Evolutionary conservation across 129 eudicot genomes (phyloP).

Genomic region (Sambucus nigra): DNA sequence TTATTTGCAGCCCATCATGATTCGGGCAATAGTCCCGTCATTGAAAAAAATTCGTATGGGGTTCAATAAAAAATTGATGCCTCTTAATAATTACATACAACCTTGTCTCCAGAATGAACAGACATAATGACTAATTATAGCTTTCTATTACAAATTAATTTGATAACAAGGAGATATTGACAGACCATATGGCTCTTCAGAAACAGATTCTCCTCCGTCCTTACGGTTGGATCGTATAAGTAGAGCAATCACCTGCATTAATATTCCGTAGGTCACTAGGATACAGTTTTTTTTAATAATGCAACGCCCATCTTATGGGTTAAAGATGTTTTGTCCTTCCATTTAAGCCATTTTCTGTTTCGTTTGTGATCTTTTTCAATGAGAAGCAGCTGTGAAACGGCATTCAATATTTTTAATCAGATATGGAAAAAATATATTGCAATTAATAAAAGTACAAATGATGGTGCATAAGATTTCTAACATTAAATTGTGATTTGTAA

Average conservation of each 20-base stretch:
- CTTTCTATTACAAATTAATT: not conserved
- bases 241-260: slow-evolving; percentile 71
- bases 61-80: not conserved
- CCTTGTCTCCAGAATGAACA: not conserved
- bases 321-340: no score
- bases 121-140: not conserved
- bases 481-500: no score
- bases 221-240: slow-evolving; percentile 56
- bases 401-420: no score
- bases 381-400: no score
- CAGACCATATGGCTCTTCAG: slow-evolving; percentile 43
- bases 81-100: not conserved
- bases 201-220: slow-evolving; percentile 25
- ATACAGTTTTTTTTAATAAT: no score
- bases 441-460: no score
- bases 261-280: no score
- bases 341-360: no score
- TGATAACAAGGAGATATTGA: slow-evolving; percentile 8
- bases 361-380: no score
- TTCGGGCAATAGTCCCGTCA: not conserved
- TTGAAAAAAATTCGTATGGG: not conserved
- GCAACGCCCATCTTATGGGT: no score
- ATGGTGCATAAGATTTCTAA: no score
- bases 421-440: no score
- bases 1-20: not conserved